Conservation (phyloP, 176 grass and related monocot genomes). For the Thalia dealbata region DNA sequence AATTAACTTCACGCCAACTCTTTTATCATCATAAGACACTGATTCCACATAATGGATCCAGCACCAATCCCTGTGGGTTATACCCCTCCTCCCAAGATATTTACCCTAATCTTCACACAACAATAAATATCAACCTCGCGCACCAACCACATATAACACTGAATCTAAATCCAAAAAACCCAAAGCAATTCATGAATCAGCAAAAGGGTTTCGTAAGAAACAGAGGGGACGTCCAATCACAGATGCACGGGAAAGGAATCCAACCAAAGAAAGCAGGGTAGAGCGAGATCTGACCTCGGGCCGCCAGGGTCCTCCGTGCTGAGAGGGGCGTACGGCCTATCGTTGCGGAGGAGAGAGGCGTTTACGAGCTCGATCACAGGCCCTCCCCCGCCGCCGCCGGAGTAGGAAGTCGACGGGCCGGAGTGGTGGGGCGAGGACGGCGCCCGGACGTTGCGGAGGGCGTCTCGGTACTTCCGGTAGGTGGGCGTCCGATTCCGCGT, state of each 20-base stretch:
- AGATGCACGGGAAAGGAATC: not conserved
- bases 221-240: not conserved
- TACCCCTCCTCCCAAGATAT: not conserved
- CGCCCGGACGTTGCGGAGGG: constrained; percentile 68
- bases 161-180: not conserved
- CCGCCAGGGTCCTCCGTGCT: constrained; percentile 73
- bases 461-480: constrained; percentile 90
- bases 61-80: not conserved
- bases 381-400: constrained; percentile 30
- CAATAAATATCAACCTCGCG: not conserved
- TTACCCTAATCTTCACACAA: not conserved
- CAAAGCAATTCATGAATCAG: not conserved
- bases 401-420: constrained; percentile 23
- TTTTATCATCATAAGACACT: not conserved
- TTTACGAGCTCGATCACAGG: constrained; percentile 72
- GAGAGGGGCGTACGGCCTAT: constrained; percentile 70
- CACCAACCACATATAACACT: not conserved
- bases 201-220: not conserved
- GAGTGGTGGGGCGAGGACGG: constrained; percentile 28
- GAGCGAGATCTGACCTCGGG: constrained; percentile 41
- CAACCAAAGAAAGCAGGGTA: not conserved
- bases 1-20: not conserved
- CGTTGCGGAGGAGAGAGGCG: constrained; percentile 53
- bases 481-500: constrained; percentile 76
- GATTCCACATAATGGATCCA: not conserved